A percentile compares a stretch with the other conserved stretches of the same genome.
phyloP scores from a whole-genome alignment of 108 stramenopile genomes.

The Discostella pseudostelligera region DNA sequence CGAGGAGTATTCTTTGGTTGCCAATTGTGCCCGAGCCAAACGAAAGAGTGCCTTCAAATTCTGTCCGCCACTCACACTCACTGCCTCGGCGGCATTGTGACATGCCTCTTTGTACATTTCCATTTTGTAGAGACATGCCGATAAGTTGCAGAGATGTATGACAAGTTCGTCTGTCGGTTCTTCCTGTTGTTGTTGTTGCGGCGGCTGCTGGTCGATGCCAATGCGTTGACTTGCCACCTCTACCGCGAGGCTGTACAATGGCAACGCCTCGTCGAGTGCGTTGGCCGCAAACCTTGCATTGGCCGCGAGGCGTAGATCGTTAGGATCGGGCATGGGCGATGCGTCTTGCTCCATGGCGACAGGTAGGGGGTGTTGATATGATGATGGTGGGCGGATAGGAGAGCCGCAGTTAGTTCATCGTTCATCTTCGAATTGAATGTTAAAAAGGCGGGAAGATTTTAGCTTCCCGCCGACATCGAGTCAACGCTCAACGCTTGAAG shows the following conservation, averaged over 20 bases:
- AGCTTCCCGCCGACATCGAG: too few relatives aligned
- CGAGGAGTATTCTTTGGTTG: constrained; percentile 43
- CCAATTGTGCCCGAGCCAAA: constrained; percentile 71
- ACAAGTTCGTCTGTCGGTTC: constrained; percentile 37
- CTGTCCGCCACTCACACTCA: constrained; percentile 32
- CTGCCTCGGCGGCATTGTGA: constrained; percentile 58
- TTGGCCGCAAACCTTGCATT: constrained; percentile 45
- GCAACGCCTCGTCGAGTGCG: constrained; percentile 42
- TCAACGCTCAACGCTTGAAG: too few relatives aligned
- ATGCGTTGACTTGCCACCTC: constrained; percentile 26
- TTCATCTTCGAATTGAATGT: too few relatives aligned
- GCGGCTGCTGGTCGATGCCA: not conserved
- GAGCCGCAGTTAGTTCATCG: too few relatives aligned
- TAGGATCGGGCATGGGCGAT: constrained; percentile 20
- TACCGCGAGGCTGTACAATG: constrained; percentile 46
- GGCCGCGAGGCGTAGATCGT: constrained; percentile 46
- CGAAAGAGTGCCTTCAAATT: constrained; percentile 76
- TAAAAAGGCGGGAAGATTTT: too few relatives aligned
- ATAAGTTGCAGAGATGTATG: constrained; percentile 76
- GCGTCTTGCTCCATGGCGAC: constrained; percentile 1
- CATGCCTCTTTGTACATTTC: constrained; percentile 59
- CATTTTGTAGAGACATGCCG: constrained; percentile 70
- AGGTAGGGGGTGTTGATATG: not conserved
- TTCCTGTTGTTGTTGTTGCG: constrained; percentile 2
- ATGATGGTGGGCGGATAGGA: too few relatives aligned